These are phyloP conservation scores for Blastobotrys chiropterorum DNA, from an alignment of 805 yeast species.

Conservation along the genomic window DNA sequence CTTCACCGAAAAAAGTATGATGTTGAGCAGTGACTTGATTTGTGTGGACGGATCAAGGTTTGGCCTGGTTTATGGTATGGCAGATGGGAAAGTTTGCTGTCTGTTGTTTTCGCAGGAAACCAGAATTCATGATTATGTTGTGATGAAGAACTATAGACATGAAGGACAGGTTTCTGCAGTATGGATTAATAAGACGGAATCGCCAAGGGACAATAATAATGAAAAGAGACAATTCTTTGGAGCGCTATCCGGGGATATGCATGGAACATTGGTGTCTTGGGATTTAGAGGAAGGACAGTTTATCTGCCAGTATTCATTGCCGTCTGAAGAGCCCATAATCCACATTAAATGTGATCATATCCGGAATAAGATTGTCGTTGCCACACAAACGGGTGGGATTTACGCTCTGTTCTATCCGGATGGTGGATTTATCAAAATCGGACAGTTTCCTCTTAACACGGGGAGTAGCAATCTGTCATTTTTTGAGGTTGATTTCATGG, in stretches of 20 bases:
- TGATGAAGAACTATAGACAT: slow-evolving; percentile 19
- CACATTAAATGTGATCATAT: slow-evolving; percentile 12
- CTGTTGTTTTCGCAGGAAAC: slow-evolving; percentile 22
- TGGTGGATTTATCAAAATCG: slow-evolving; percentile 3
- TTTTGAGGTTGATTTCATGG: slow-evolving; percentile 18
- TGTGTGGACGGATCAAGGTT: slow-evolving; percentile 26
- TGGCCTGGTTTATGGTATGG: slow-evolving; percentile 26
- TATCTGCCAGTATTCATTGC: slow-evolving; percentile 6
- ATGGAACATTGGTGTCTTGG: slow-evolving; percentile 19
- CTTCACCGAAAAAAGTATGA: slow-evolving; percentile 17
- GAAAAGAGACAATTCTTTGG: slow-evolving; percentile 6
- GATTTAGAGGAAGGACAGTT: slow-evolving; percentile 13
- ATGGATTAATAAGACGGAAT: slow-evolving; percentile 23
- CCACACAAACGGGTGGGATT: slow-evolving; percentile 9
- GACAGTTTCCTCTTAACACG: not conserved
- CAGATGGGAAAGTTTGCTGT: slow-evolving; percentile 22
- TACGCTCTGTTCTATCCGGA: slow-evolving; percentile 1
- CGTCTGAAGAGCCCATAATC: slow-evolving; percentile 6
- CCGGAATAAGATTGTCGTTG: slow-evolving; percentile 11
- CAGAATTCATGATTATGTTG: slow-evolving; percentile 21
- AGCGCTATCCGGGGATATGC: slow-evolving; percentile 18
- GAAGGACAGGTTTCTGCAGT: slow-evolving; percentile 19
- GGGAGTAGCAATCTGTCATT: not conserved
- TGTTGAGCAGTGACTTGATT: slow-evolving; percentile 13
- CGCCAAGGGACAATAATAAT: slow-evolving; percentile 11